Evolutionary conservation across 2,329 filamentous ascomycete genomes (phyloP), one percentile per base, ranked within the genome.

Genomic region (Ceratocystis huliohia): DNA sequence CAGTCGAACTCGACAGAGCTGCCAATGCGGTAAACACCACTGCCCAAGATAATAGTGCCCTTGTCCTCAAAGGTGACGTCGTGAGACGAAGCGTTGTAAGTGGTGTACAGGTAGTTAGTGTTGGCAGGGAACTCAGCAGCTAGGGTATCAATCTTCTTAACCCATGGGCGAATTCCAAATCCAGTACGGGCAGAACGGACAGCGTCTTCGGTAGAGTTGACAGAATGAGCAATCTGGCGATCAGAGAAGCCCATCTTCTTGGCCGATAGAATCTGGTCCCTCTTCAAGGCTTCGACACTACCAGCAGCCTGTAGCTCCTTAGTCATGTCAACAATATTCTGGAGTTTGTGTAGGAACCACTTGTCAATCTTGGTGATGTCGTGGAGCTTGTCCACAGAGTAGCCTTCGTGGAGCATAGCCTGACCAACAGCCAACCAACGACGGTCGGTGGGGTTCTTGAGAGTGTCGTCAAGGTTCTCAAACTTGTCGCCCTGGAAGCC

Each of bases 221-320:
- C 89, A 41, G 91, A 89, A 69, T 84, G 81, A 65, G 91, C 90
- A 72, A 99, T 97, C 78, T 99, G 94, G 78, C 87, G 89, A 76
- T 99, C 94, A 65, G 90, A 96, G 83, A 99, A 99, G 70, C 94
- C 94, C 76, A 96, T 83, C 81, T 96, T 96, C 86, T 99, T 99
- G 65, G 94, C 89, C 79, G 90, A 92, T 71, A 90, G 77, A 73
- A 99, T 80, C 69, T 94, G 84, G 73, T 96, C 92, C 77, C 92
- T 89, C 81, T 92, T 93, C 69, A 99, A 79, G 66, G 86, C 88
- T 72, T 88, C 86, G 61, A 99, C 82, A 73, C 86, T 88, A 71
- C 91, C 92, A 68, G 91, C 85, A 41, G 88, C 84, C 79, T 96
- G 85, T 69, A 99, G 85, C 75, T 96, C 89, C 70, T 85, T 85